A percentile compares a stretch with the other conserved stretches of the same genome.
phyloP scores from a whole-genome alignment of 2,329 filamentous ascomycete genomes.

The Fusarium redolens region DNA sequence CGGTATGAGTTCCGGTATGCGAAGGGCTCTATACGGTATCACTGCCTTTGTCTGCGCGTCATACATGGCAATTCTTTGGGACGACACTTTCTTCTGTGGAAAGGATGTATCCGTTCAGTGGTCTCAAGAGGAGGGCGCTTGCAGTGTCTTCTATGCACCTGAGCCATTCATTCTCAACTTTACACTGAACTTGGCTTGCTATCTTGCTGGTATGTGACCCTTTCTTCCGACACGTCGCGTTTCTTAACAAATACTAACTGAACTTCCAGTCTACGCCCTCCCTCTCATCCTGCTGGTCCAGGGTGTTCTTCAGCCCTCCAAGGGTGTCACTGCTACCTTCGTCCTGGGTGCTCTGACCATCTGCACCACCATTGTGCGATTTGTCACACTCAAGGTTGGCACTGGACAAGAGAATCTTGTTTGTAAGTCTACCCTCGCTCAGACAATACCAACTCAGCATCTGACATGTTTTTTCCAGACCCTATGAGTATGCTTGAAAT shows the following conservation, averaged over 20 bases:
- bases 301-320: slow-evolving; percentile 28
- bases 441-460: fast-evolving
- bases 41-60: slow-evolving; percentile 48
- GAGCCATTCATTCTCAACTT: slow-evolving; percentile 52
- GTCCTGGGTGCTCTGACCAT: slow-evolving; percentile 35
- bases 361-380: slow-evolving; percentile 32
- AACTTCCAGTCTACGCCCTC: slow-evolving; percentile 45
- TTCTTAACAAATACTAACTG: background rate
- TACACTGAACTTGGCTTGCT: slow-evolving; percentile 49
- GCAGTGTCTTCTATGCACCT: slow-evolving; percentile 50
- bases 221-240: fast-evolving
- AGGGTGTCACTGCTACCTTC: slow-evolving; percentile 32
- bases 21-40: slow-evolving; percentile 46
- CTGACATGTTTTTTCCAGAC: slow-evolving; percentile 5
- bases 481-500: slow-evolving; percentile 40
- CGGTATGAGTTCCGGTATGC: slow-evolving; percentile 42
- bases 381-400: slow-evolving; percentile 30
- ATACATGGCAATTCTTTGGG: slow-evolving; percentile 48
- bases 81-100: slow-evolving; percentile 52
- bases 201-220: slow-evolving; percentile 44
- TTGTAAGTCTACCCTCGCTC: slow-evolving; percentile 15
- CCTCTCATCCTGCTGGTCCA: slow-evolving; percentile 47
- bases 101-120: slow-evolving; percentile 50
- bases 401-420: slow-evolving; percentile 40
- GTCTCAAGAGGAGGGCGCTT: slow-evolving; percentile 51